A percentile compares a stretch with the other conserved stretches of the same genome.
phyloP scores from a whole-genome alignment of 2,329 filamentous ascomycete species.

The Pestalotiopsis sp. region DNA sequence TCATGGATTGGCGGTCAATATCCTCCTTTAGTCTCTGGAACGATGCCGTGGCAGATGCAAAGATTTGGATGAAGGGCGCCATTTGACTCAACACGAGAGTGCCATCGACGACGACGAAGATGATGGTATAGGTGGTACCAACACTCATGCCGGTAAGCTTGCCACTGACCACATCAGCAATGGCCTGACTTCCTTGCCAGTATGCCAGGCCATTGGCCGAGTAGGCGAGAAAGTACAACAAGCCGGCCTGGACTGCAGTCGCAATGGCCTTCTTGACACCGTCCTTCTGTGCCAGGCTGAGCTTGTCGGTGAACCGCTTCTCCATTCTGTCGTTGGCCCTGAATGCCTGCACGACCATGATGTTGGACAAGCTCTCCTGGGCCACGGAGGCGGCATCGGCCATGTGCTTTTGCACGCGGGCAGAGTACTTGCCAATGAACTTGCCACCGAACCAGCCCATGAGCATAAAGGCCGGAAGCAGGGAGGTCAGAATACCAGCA shows the following conservation, averaged over 20 bases:
- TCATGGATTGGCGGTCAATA: constrained; percentile 50
- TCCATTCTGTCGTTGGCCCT: constrained; percentile 54
- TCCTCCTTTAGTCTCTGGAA: constrained; percentile 58
- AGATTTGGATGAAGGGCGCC: constrained; percentile 62
- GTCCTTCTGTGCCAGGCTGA: constrained; percentile 47
- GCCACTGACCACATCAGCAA: constrained; percentile 40
- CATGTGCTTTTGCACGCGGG: constrained; percentile 46
- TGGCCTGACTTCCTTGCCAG: constrained; percentile 60
- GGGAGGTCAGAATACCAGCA: constrained; percentile 58
- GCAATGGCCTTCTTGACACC: constrained; percentile 59
- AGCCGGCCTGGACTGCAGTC: constrained; percentile 59
- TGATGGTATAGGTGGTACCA: constrained; percentile 62
- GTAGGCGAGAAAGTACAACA: constrained; percentile 69
- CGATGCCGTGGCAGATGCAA: constrained; percentile 55
- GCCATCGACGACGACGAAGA: constrained; percentile 65
- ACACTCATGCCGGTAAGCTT: constrained; percentile 38
- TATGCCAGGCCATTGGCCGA: constrained; percentile 66
- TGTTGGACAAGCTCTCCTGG: constrained; percentile 54
- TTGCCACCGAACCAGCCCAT: constrained; percentile 56
- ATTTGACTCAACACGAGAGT: constrained; percentile 62
- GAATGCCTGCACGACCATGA: constrained; percentile 58
- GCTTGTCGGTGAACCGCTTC: constrained; percentile 49
- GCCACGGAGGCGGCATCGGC: constrained; percentile 58
- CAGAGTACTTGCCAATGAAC: constrained; percentile 48
- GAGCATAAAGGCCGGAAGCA: constrained; percentile 57